These are phyloP conservation scores for Ilex asprella DNA, from an alignment of 257 asterid genomes.

Conservation along the genomic window DNA sequence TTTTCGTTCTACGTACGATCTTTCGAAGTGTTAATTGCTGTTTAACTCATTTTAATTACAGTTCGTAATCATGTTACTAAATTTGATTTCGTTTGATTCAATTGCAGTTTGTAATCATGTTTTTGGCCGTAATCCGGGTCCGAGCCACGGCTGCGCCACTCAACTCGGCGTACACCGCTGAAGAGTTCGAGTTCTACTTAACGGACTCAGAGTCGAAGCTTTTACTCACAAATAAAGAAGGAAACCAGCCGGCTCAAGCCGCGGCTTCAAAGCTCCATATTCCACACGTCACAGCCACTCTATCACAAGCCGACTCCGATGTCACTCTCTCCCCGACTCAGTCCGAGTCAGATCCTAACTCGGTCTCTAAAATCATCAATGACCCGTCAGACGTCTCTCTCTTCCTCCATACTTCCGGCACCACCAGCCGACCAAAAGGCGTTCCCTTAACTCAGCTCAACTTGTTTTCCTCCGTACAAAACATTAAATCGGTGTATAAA, in stretches of 20 bases:
- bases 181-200: slow-evolving; percentile 84
- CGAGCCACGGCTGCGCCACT: slow-evolving; percentile 95
- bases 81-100: slow-evolving; percentile 1
- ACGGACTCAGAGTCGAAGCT: slow-evolving; percentile 86
- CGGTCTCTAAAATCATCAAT: slow-evolving; percentile 42
- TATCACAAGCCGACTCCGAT: slow-evolving; percentile 42
- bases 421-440: slow-evolving; percentile 97
- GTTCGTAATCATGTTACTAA: too few species aligned
- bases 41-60: too few species aligned
- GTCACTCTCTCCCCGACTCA: slow-evolving; percentile 32
- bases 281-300: slow-evolving; percentile 52
- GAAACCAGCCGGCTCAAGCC: slow-evolving; percentile 81
- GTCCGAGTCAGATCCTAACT: slow-evolving; percentile 23
- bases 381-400: slow-evolving; percentile 76
- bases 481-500: slow-evolving; percentile 68
- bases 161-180: slow-evolving; percentile 93
- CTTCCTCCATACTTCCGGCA: slow-evolving; percentile 99
- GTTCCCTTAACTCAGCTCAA: slow-evolving; percentile 85
- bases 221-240: slow-evolving; percentile 62
- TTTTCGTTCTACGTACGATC: too few species aligned
- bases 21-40: too few species aligned
- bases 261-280: slow-evolving; percentile 82
- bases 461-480: slow-evolving; percentile 64
- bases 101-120: slow-evolving; percentile 73
- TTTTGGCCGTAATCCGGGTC: slow-evolving; percentile 76